These are phyloP conservation scores for Pulicaria dysenterica DNA, from an alignment of 129 eudicot genomes.

Conservation along the genomic window DNA sequence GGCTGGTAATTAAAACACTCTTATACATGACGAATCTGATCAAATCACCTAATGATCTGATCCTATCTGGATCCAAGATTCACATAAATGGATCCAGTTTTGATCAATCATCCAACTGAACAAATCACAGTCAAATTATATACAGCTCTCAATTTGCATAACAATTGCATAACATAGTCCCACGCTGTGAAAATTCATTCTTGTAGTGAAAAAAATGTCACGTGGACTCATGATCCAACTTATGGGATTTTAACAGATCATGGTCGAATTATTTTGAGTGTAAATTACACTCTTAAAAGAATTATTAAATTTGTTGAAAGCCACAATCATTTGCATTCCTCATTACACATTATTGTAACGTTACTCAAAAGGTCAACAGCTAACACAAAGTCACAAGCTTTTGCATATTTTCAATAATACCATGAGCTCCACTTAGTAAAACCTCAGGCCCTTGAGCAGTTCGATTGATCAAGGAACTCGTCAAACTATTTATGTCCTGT, in stretches of 20 bases:
- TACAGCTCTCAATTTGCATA: background rate
- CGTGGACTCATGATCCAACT: background rate
- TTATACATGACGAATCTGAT: background rate
- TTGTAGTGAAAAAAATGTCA: background rate
- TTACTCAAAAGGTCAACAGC: background rate
- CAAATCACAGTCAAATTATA: background rate
- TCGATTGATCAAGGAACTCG: slow-evolving; percentile 36
- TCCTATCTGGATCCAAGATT: background rate
- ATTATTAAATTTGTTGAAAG: background rate
- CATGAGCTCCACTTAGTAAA: slow-evolving; percentile 42
- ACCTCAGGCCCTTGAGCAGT: slow-evolving; percentile 41
- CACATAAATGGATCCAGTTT: background rate
- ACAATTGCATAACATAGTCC: background rate
- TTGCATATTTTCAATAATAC: slow-evolving; percentile 29
- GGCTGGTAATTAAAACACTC: slow-evolving; percentile 9
- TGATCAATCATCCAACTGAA: slow-evolving; percentile 9
- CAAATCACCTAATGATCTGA: background rate
- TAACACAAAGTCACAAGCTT: background rate
- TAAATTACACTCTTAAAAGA: background rate
- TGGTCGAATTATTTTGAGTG: slow-evolving; percentile 6
- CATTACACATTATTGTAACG: background rate
- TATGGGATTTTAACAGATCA: background rate
- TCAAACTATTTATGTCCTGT: slow-evolving; percentile 43
- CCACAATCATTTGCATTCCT: background rate
- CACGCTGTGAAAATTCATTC: background rate